Conservation (phyloP, 768 basidiomycete genomes). For the Neoboletus magnificus region DNA sequence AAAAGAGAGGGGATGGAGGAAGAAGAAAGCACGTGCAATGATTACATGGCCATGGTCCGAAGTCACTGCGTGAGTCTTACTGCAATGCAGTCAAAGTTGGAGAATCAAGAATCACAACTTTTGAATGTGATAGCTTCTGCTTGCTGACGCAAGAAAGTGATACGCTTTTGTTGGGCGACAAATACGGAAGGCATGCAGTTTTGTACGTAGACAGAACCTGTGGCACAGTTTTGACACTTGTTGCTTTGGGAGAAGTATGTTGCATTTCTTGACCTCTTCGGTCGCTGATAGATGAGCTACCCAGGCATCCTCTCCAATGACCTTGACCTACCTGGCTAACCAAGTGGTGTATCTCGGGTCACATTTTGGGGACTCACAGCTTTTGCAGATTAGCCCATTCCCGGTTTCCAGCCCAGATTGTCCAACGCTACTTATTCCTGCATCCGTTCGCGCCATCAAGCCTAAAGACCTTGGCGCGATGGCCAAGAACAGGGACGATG, state of each 20-base stretch:
- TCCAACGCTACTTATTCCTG: conserved; percentile 52
- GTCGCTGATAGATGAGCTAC: conserved; percentile 3
- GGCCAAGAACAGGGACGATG: conserved; percentile 34
- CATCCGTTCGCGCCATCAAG: conserved; percentile 42
- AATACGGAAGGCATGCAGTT: conserved; percentile 66
- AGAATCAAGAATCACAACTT: background rate
- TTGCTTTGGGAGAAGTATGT: conserved; percentile 71
- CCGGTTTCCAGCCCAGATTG: conserved; percentile 40
- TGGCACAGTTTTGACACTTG: conserved; percentile 42
- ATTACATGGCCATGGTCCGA: conserved; percentile 78
- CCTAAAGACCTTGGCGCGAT: conserved; percentile 36
- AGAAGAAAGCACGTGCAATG: conserved; percentile 50
- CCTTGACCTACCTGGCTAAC: conserved; percentile 67
- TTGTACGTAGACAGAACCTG: conserved; percentile 49
- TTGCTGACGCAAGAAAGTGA: conserved; percentile 43
- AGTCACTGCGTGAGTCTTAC: conserved; percentile 56
- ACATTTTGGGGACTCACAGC: conserved; percentile 76
- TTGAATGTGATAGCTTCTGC: conserved; percentile 43
- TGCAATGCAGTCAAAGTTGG: background rate
- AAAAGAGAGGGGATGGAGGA: conserved; percentile 49
- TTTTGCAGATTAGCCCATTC: conserved; percentile 54
- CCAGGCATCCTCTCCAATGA: conserved; percentile 68
- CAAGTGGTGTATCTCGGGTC: conserved; percentile 78
- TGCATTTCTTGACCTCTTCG: background rate
- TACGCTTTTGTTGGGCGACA: conserved; percentile 64